Evolutionary conservation across 805 yeast genomes (phyloP).

Genomic region (Candida wancherniae): DNA sequence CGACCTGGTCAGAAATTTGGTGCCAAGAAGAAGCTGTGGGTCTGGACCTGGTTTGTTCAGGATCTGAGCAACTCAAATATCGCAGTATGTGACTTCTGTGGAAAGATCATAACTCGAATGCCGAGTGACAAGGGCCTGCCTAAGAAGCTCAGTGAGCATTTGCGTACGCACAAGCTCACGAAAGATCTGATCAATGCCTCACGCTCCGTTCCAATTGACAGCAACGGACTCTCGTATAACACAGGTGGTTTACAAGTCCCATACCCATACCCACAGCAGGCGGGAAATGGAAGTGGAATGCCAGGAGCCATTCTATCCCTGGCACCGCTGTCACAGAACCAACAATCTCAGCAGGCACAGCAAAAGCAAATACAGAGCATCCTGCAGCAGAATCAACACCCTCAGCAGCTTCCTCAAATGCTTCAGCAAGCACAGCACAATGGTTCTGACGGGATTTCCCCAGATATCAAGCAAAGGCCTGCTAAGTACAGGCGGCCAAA

Average conservation of each 20-base stretch:
- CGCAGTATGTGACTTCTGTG: slow-evolving; percentile 54
- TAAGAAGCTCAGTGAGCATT: slow-evolving; percentile 53
- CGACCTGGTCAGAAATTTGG: slow-evolving; percentile 56
- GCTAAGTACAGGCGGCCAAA: slow-evolving; percentile 4
- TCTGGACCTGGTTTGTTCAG: slow-evolving; percentile 58
- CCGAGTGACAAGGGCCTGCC: slow-evolving; percentile 56
- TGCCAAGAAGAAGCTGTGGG: slow-evolving; percentile 60
- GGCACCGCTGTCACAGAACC: slow-evolving; percentile 4
- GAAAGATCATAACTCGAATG: slow-evolving; percentile 43
- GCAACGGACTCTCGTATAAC: slow-evolving; percentile 32
- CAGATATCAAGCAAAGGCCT: slow-evolving; percentile 3
- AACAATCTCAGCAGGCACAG: slow-evolving; percentile 3
- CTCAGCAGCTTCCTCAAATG: slow-evolving; percentile 1
- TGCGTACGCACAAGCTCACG: slow-evolving; percentile 48
- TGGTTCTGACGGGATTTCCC: slow-evolving; percentile 3
- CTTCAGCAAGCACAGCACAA: slow-evolving; percentile 1
- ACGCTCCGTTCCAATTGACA: slow-evolving; percentile 36
- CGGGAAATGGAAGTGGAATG: slow-evolving; percentile 1
- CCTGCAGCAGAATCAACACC: slow-evolving; percentile 5
- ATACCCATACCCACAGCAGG: slow-evolving; percentile 7
- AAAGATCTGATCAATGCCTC: slow-evolving; percentile 37
- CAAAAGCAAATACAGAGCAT: slow-evolving; percentile 2
- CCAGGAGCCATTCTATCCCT: slow-evolving; percentile 2
- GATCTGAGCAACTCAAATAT: slow-evolving; percentile 43
- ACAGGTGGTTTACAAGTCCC: slow-evolving; percentile 25